Conservation (phyloP, 2,329 filamentous ascomycete genomes). For the Colletotrichum sp. region DNA sequence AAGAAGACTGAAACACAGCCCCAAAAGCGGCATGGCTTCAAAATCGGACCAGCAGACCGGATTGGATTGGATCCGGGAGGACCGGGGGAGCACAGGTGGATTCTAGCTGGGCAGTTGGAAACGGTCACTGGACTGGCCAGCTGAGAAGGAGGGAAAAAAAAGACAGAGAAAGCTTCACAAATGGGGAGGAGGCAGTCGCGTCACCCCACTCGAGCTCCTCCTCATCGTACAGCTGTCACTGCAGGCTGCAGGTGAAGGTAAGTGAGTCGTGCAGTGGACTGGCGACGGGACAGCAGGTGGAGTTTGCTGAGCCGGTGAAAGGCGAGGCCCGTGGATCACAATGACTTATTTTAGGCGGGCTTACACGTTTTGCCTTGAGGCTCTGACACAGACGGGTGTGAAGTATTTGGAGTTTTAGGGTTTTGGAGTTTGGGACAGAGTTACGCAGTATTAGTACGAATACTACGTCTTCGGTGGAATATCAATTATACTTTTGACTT, state of each 20-base stretch:
- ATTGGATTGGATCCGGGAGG: slow-evolving; percentile 6
- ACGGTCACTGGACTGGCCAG: not conserved
- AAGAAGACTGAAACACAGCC: slow-evolving; percentile 6
- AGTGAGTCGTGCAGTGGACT: not conserved
- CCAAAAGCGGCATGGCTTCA: not conserved
- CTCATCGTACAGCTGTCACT: slow-evolving; percentile 10
- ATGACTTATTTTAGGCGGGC: not conserved
- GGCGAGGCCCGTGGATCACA: not conserved
- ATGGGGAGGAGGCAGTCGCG: not conserved
- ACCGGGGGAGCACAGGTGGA: not conserved
- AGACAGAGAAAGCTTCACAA: not conserved
- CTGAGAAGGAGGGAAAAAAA: not conserved
- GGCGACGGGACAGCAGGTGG: not conserved
- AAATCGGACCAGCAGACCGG: slow-evolving; percentile 6
- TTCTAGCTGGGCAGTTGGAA: not conserved
- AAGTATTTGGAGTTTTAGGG: not conserved
- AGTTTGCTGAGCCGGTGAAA: not conserved
- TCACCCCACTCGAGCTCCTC: not conserved
- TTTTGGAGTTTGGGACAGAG: not conserved
- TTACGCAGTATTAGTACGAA: not conserved
- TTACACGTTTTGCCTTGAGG: slow-evolving; percentile 8
- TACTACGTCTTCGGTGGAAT: not conserved
- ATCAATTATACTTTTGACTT: not conserved
- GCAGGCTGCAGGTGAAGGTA: not conserved
- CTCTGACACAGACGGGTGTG: not conserved